phyloP scores from a whole-genome alignment of 441 rosid species.

The Kokia cookei region DNA sequence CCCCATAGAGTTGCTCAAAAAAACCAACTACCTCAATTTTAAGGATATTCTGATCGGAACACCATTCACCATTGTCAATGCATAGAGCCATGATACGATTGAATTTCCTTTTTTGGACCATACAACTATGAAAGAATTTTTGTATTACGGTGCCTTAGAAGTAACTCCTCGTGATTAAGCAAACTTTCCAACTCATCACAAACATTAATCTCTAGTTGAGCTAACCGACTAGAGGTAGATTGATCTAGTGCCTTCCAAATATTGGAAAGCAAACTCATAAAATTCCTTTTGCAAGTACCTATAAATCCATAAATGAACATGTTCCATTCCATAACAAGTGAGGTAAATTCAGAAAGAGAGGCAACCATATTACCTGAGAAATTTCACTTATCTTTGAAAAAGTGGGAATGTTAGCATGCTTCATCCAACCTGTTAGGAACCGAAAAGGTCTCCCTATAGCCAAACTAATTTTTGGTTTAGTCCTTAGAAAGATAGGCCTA shows the following conservation, averaged over 20 bases:
- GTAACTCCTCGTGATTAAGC: background rate
- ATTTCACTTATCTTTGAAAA: background rate
- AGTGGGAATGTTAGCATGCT: background rate
- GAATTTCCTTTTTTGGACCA: background rate
- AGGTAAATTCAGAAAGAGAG: background rate
- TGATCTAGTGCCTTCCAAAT: background rate
- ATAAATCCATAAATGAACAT: background rate
- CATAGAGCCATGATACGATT: background rate
- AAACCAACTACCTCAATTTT: background rate
- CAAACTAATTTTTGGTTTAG: background rate
- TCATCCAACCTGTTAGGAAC: too few species aligned
- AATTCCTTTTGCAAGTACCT: background rate
- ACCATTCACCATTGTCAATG: background rate
- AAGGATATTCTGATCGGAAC: background rate
- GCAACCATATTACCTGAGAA: background rate
- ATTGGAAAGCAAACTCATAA: background rate
- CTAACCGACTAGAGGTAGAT: background rate
- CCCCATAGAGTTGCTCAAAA: background rate
- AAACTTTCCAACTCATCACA: background rate
- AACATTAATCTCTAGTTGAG: background rate
- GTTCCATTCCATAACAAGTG: background rate
- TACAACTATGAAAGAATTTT: background rate
- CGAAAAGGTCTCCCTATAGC: too few species aligned
- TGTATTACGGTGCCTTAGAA: background rate
- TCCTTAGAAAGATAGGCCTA: background rate